Evolutionary conservation across 495 filamentous ascomycete species (phyloP).

Genomic region (Chaetomium tenue): DNA sequence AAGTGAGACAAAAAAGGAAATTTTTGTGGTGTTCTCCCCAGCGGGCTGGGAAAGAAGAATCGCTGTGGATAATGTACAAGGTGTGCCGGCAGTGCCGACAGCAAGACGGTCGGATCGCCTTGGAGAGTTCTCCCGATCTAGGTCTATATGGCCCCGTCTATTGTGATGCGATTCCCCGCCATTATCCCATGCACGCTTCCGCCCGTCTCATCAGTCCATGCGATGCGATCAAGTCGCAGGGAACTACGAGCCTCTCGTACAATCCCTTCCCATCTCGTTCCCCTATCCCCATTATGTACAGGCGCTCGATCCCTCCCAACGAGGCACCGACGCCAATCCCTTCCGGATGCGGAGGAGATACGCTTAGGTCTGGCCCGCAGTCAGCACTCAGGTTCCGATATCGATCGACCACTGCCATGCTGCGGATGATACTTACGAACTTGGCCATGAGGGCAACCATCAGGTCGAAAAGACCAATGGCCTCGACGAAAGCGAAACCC

Average conservation of each 20-base stretch:
- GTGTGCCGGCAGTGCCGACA: slow-evolving; percentile 34
- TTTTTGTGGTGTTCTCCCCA: slow-evolving; percentile 33
- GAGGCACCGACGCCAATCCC: slow-evolving; percentile 30
- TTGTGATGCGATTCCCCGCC: slow-evolving; percentile 38
- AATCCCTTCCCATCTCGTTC: slow-evolving; percentile 25
- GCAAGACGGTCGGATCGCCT: slow-evolving; percentile 31
- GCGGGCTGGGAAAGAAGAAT: slow-evolving; percentile 26
- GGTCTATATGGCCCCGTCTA: slow-evolving; percentile 42
- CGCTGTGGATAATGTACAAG: slow-evolving; percentile 37
- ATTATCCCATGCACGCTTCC: slow-evolving; percentile 36
- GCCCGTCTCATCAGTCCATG: slow-evolving; percentile 27
- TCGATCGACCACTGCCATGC: background rate
- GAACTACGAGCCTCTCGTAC: slow-evolving; percentile 35
- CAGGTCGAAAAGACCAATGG: slow-evolving; percentile 89
- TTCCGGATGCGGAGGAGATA: slow-evolving; percentile 23
- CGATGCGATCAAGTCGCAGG: slow-evolving; percentile 28
- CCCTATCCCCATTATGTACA: slow-evolving; percentile 32
- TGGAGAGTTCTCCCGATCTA: slow-evolving; percentile 38
- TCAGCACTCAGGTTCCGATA: slow-evolving; percentile 15
- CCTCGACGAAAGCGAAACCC: slow-evolving; percentile 90
- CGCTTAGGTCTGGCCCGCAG: slow-evolving; percentile 32
- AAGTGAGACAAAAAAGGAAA: slow-evolving; percentile 31
- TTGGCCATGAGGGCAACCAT: slow-evolving; percentile 91
- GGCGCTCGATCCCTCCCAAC: slow-evolving; percentile 29
- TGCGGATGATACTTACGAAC: slow-evolving; percentile 50